Conservation (phyloP, 345 rosid genomes). For the Camelina sativa region DNA sequence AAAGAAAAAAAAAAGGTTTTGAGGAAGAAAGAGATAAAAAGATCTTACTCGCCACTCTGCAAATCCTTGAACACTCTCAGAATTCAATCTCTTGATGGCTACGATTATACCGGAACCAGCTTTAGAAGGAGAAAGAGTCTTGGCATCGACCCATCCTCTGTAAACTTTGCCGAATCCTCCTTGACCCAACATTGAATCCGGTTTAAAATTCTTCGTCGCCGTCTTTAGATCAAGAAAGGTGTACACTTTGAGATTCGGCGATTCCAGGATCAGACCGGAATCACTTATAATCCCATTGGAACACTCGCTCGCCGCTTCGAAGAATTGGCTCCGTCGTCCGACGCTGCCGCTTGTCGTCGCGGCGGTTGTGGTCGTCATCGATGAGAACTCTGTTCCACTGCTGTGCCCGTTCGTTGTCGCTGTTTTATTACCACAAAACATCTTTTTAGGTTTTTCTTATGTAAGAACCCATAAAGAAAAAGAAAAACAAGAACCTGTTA, state of each 20-base stretch:
- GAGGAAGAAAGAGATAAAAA: not conserved
- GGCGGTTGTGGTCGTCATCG: slow-evolving; percentile 31
- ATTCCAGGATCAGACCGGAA: slow-evolving; percentile 42
- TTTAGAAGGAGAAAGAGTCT: slow-evolving; percentile 62
- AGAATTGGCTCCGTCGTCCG: slow-evolving; percentile 52
- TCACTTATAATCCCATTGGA: slow-evolving; percentile 32
- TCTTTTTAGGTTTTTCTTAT: slow-evolving; percentile 4
- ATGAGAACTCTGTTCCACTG: slow-evolving; percentile 45
- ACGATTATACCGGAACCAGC: slow-evolving; percentile 62
- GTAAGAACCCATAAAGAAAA: not conserved
- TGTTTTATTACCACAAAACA: slow-evolving; percentile 11
- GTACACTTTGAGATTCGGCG: slow-evolving; percentile 57
- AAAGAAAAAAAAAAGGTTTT: not conserved
- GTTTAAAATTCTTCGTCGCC: slow-evolving; percentile 66
- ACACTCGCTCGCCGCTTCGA: slow-evolving; percentile 49
- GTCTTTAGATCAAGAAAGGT: slow-evolving; percentile 62
- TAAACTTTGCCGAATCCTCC: slow-evolving; percentile 87
- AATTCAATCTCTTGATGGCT: slow-evolving; percentile 79
- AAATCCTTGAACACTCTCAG: slow-evolving; percentile 71
- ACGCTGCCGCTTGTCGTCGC: slow-evolving; percentile 47
- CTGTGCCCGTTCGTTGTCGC: slow-evolving; percentile 37
- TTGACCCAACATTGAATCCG: slow-evolving; percentile 73
- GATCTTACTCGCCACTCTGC: slow-evolving; percentile 78
- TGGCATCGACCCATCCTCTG: slow-evolving; percentile 82
- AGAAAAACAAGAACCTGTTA: slow-evolving; percentile 6